Percentiles rank a stretch among this genome's conserved stretches.
Evolutionary conservation across 2,329 filamentous ascomycete genomes (phyloP).

Genomic region (Ramularia endophylla): DNA sequence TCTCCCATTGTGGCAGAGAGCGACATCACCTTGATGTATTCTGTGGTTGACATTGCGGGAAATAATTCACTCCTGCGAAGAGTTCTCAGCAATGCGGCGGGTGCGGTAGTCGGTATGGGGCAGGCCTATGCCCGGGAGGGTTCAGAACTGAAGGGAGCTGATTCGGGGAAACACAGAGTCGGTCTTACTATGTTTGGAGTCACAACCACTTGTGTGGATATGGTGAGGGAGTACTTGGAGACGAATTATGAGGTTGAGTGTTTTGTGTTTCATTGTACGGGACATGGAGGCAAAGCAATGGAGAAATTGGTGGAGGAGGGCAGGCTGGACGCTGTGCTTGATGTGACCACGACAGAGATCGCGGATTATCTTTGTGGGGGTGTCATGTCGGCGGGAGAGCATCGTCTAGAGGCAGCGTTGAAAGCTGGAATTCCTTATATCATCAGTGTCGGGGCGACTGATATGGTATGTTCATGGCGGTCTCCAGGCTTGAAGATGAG

Average conservation of each 20-base stretch:
- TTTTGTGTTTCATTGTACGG: conserved; percentile 65
- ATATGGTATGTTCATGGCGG: conserved; percentile 46
- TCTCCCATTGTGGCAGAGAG: conserved; percentile 60
- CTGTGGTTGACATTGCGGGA: conserved; percentile 64
- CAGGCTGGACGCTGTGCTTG: conserved; percentile 59
- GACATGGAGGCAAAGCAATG: conserved; percentile 63
- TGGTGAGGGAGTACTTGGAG: conserved; percentile 48
- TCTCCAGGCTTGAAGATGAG: no score
- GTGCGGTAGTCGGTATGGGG: conserved; percentile 56
- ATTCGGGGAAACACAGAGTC: no score
- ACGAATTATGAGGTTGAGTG: conserved; percentile 46
- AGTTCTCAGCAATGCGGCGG: conserved; percentile 58
- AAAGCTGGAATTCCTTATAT: conserved; percentile 53
- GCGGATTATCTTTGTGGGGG: conserved; percentile 60
- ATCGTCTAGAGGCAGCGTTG: conserved; percentile 53
- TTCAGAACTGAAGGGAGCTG: no score
- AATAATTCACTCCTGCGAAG: conserved; percentile 53
- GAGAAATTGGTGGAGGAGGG: conserved; percentile 55
- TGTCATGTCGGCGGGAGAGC: conserved; percentile 53
- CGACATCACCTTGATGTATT: conserved; percentile 66
- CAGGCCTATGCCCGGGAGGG: no score
- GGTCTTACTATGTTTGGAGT: conserved; percentile 71
- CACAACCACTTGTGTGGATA: conserved; percentile 60
- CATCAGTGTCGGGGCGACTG: conserved; percentile 45
- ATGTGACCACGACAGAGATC: conserved; percentile 67